phyloP scores from a whole-genome alignment of 805 yeast genomes.

The Starmerella vaccinii region DNA sequence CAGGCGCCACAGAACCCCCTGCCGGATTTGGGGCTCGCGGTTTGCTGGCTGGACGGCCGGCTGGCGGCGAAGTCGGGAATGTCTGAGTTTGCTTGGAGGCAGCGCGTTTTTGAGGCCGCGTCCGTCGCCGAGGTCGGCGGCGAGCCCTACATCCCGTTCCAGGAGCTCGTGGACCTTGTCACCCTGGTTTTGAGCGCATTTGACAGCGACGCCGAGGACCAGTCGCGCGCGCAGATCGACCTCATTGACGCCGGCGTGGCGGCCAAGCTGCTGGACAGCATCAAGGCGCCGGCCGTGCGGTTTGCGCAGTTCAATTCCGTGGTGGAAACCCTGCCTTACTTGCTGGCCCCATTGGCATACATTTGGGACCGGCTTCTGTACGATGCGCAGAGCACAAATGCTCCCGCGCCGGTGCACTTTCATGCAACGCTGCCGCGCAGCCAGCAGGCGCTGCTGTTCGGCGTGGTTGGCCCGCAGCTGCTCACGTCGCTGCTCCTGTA shows the following conservation, averaged over 20 bases:
- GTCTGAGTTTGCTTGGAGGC: conserved; percentile 3
- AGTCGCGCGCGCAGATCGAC: background rate
- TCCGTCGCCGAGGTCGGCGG: conserved; percentile 10
- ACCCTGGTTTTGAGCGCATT: conserved; percentile 18
- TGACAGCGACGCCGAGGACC: conserved; percentile 17
- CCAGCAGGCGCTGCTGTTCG: conserved; percentile 36
- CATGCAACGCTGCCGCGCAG: conserved; percentile 31
- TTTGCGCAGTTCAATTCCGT: conserved; percentile 12
- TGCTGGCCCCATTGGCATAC: conserved; percentile 36
- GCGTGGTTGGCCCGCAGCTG: conserved; percentile 30
- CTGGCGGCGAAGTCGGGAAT: conserved; percentile 8
- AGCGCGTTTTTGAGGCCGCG: conserved; percentile 19
- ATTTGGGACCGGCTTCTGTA: conserved; percentile 39
- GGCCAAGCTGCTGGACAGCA: conserved; percentile 10
- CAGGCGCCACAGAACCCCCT: conserved; percentile 3
- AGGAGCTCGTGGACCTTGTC: conserved; percentile 18
- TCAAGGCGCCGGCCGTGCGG: conserved; percentile 20
- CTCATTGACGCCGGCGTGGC: background rate
- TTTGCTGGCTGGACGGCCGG: conserved; percentile 20
- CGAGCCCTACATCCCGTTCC: conserved; percentile 18
- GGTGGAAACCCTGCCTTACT: conserved; percentile 14
- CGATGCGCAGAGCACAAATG: conserved; percentile 22
- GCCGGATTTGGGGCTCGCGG: conserved; percentile 5
- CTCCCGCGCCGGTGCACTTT: background rate
- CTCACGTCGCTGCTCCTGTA: conserved; percentile 46